Evolutionary conservation across 306 rosid species (phyloP).

Genomic region (Cyclanthera cordifolia): DNA sequence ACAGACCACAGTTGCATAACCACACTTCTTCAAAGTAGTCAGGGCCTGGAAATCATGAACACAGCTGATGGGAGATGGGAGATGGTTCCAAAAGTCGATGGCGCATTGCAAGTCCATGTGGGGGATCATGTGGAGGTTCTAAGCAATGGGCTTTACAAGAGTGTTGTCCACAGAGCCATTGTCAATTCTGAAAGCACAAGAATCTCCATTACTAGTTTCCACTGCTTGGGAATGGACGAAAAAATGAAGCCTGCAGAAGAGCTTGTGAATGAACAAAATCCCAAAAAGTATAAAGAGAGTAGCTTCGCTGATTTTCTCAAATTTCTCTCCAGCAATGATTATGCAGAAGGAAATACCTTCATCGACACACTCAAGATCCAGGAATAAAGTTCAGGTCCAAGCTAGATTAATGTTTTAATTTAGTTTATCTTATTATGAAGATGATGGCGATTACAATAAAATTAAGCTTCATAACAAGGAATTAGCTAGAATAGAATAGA

Average conservation of each 20-base stretch:
- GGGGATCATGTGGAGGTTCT: constrained; percentile 35
- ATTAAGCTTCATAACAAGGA: background rate
- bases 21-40: constrained; percentile 21
- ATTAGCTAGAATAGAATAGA: no score
- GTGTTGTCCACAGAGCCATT: constrained; percentile 23
- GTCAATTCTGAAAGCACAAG: constrained; percentile 19
- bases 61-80: constrained; percentile 16
- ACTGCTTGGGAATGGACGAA: constrained; percentile 29
- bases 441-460: background rate
- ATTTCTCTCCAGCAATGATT: constrained; percentile 30
- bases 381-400: background rate
- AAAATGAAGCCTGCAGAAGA: constrained; percentile 25
- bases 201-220: constrained; percentile 30
- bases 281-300: constrained; percentile 20
- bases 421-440: background rate
- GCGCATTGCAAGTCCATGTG: constrained; percentile 24
- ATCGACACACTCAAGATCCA: constrained; percentile 29
- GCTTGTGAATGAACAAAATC: constrained; percentile 23
- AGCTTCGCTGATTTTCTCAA: constrained; percentile 45
- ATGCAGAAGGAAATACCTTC: constrained; percentile 35
- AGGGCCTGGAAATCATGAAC: constrained; percentile 29
- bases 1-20: constrained; percentile 28
- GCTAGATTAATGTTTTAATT: background rate
- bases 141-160: constrained; percentile 27
- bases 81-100: constrained; percentile 10